These are phyloP conservation scores for Arthrinium phaeospermum DNA, from an alignment of 2,329 filamentous ascomycete genomes.

Conservation along the genomic window DNA sequence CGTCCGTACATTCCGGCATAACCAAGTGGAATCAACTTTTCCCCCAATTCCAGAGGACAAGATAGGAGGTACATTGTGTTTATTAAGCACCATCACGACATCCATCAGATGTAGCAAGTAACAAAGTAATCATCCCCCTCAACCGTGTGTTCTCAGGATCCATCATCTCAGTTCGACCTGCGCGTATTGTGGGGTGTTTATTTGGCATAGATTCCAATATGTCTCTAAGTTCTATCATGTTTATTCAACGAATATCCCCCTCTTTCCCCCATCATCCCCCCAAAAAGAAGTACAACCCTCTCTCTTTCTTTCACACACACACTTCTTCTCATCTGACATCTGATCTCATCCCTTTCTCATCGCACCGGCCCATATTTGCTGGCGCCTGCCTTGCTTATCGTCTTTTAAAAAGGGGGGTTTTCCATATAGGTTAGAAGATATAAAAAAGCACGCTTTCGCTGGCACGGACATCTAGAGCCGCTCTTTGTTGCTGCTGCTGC, in stretches of 20 bases:
- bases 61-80: not conserved
- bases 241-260: not conserved
- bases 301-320: not conserved
- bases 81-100: not conserved
- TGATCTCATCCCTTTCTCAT: not conserved
- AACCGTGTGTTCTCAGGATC: not conserved
- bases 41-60: too few relatives aligned
- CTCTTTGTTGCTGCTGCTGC: not conserved
- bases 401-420: not conserved
- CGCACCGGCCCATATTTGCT: not conserved
- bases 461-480: not conserved
- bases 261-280: too few relatives aligned
- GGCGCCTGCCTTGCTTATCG: not conserved
- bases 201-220: not conserved
- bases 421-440: not conserved
- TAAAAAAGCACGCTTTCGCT: not conserved
- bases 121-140: not conserved
- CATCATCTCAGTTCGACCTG: not conserved
- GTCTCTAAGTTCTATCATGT: slow-evolving; percentile 1
- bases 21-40: too few relatives aligned
- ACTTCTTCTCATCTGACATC: not conserved
- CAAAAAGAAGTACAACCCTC: not conserved
- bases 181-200: not conserved
- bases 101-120: not conserved
- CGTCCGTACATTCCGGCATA: too few relatives aligned